These are phyloP conservation scores for Teunomyces lycoperdinae DNA, from an alignment of 805 yeast genomes.

Conservation along the genomic window DNA sequence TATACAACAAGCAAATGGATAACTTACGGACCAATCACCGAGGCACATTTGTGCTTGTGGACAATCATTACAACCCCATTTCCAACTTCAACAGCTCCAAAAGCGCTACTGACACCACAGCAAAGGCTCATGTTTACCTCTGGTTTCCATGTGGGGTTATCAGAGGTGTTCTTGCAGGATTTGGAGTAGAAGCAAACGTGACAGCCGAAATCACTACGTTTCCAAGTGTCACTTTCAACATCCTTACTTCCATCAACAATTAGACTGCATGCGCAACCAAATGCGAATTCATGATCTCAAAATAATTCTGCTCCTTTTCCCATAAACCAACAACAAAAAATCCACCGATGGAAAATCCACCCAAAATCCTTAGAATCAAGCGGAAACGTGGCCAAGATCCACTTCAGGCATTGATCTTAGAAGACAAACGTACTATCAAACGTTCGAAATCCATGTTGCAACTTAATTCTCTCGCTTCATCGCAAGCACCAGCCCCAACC, in stretches of 20 bases:
- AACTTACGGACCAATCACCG: slow-evolving; percentile 89
- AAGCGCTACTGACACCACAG: slow-evolving; percentile 43
- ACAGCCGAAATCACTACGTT: slow-evolving; percentile 59
- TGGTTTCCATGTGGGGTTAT: slow-evolving; percentile 78
- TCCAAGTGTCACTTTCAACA: slow-evolving; percentile 72
- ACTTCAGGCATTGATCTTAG: slow-evolving; percentile 67
- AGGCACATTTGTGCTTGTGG: slow-evolving; percentile 78
- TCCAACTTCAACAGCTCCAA: slow-evolving; percentile 45
- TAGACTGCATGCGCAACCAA: slow-evolving; percentile 10
- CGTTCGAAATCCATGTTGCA: slow-evolving; percentile 41
- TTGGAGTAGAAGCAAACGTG: slow-evolving; percentile 67
- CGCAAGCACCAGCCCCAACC: slow-evolving; percentile 29
- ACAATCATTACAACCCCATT: slow-evolving; percentile 57
- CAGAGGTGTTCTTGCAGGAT: slow-evolving; percentile 64
- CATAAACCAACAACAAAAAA: background rate
- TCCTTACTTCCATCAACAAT: slow-evolving; percentile 51
- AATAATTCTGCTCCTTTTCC: background rate
- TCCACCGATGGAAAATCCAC: slow-evolving; percentile 29
- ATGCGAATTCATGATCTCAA: background rate
- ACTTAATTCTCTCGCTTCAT: slow-evolving; percentile 20
- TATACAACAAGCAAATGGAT: slow-evolving; percentile 86
- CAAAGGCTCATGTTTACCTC: slow-evolving; percentile 47
- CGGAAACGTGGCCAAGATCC: slow-evolving; percentile 87
- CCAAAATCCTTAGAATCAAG: slow-evolving; percentile 77
- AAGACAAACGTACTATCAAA: slow-evolving; percentile 36